These are phyloP conservation scores for Pilaira anomala DNA, from an alignment of 192 early-diverging fungal genomes.

Conservation along the genomic window DNA sequence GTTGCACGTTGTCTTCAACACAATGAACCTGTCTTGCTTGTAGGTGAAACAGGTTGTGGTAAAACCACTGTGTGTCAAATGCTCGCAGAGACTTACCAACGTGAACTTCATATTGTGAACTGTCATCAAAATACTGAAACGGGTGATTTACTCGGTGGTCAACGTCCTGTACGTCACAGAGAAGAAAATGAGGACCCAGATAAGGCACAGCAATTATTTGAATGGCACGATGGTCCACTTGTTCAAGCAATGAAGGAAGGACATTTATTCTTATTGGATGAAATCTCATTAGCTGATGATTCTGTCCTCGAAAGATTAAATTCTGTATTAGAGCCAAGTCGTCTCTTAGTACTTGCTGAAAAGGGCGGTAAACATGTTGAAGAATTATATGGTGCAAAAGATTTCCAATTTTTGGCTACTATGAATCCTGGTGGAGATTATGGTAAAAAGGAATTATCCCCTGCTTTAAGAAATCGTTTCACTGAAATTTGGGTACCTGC, in stretches of 20 bases:
- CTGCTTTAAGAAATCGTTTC: conserved; percentile 96
- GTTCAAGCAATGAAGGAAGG: conserved; percentile 86
- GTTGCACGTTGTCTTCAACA: conserved; percentile 75
- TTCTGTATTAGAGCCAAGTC: conserved; percentile 85
- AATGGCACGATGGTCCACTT: conserved; percentile 96
- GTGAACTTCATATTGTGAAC: conserved; percentile 84
- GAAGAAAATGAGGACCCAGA: conserved; percentile 40
- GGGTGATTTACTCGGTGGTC: conserved; percentile 89
- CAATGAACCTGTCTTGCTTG: conserved; percentile 89
- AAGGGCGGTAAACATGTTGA: conserved; percentile 75
- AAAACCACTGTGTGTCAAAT: conserved; percentile 98
- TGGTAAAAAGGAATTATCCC: conserved; percentile 97
- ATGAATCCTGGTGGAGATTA: conserved; percentile 99
- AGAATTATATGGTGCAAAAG: conserved; percentile 59
- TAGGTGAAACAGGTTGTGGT: conserved; percentile 98
- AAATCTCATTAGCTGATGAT: conserved; percentile 98
- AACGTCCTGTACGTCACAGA: conserved; percentile 85
- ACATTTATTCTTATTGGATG: conserved; percentile 90
- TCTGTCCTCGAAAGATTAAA: conserved; percentile 97
- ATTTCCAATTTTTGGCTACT: conserved; percentile 93
- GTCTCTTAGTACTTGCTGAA: conserved; percentile 86
- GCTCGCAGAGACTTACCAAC: conserved; percentile 61
- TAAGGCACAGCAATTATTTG: conserved; percentile 66
- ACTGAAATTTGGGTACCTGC: conserved; percentile 96
- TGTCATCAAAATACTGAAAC: conserved; percentile 97